These are phyloP conservation scores for Rhizopus arrhizus DNA, from an alignment of 371 early-diverging fungal genomes.

Conservation along the genomic window DNA sequence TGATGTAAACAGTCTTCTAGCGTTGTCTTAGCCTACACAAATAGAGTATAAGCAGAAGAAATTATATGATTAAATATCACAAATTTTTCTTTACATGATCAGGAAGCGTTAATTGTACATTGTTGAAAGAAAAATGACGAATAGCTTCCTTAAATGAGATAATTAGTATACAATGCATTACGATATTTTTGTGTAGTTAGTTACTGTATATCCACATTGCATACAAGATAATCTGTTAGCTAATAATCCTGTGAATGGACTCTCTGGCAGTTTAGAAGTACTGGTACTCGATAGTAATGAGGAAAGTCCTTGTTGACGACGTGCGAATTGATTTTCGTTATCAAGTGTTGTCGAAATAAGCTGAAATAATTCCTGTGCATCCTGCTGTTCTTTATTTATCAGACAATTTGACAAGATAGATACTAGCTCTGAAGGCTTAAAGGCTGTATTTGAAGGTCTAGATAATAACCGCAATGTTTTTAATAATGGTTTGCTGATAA, in stretches of 20 bases:
- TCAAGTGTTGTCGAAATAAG: slow-evolving; percentile 73
- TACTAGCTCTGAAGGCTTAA: slow-evolving; percentile 39
- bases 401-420: slow-evolving; percentile 32
- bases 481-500: slow-evolving; percentile 40
- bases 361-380: slow-evolving; percentile 92
- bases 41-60: background rate
- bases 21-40: slow-evolving; percentile 37
- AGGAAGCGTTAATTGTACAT: slow-evolving; percentile 69
- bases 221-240: slow-evolving; percentile 76
- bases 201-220: slow-evolving; percentile 75
- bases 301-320: slow-evolving; percentile 19
- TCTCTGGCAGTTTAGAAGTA: slow-evolving; percentile 23
- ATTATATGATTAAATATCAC: background rate
- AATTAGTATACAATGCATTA: background rate
- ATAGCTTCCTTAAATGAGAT: slow-evolving; percentile 57
- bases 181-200: background rate
- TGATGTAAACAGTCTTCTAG: slow-evolving; percentile 61
- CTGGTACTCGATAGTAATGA: background rate
- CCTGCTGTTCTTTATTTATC: slow-evolving; percentile 79
- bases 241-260: slow-evolving; percentile 71
- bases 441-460: slow-evolving; percentile 30
- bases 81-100: slow-evolving; percentile 23
- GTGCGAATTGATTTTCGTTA: slow-evolving; percentile 52
- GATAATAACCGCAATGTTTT: slow-evolving; percentile 38
- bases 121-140: slow-evolving; percentile 76